Evolutionary conservation across 495 filamentous ascomycete species (phyloP).

Genomic region (Talaromyces trachyspermus): DNA sequence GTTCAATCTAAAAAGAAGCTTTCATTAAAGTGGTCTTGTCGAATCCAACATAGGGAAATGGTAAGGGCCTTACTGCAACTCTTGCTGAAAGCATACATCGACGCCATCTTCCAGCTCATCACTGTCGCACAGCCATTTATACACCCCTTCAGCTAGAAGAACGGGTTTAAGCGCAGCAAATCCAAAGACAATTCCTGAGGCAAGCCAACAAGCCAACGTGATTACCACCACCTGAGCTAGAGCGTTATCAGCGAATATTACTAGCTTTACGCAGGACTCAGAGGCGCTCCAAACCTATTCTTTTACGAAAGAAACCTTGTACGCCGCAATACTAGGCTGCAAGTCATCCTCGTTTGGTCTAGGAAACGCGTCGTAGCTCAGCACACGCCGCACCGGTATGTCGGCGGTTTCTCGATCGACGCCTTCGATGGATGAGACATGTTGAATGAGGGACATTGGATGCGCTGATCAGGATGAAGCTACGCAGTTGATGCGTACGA

Average conservation of each 20-base stretch:
- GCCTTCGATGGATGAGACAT: slow-evolving; percentile 33
- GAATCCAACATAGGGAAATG: slow-evolving; percentile 8
- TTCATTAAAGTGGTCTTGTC: background rate
- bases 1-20: slow-evolving; percentile 41
- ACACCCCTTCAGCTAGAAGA: slow-evolving; percentile 58
- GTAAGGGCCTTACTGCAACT: slow-evolving; percentile 41
- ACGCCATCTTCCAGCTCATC: slow-evolving; percentile 34
- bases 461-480: background rate
- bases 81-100: slow-evolving; percentile 58
- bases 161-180: slow-evolving; percentile 80
- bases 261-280: slow-evolving; percentile 8
- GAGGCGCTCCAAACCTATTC: slow-evolving; percentile 36
- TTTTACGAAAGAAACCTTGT: slow-evolving; percentile 47
- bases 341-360: slow-evolving; percentile 15
- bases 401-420: slow-evolving; percentile 22
- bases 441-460: slow-evolving; percentile 37
- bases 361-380: slow-evolving; percentile 29
- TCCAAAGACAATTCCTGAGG: slow-evolving; percentile 62
- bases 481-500: background rate
- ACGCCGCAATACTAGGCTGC: slow-evolving; percentile 28
- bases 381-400: slow-evolving; percentile 14
- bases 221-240: slow-evolving; percentile 52
- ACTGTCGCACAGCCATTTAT: slow-evolving; percentile 47
- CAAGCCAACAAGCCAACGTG: slow-evolving; percentile 55
- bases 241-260: background rate